Evolutionary conservation across 768 basidiomycete species (phyloP), one percentile per base, ranked within the genome.

Genomic region (Rhodotorula sphaerocarpa): DNA sequence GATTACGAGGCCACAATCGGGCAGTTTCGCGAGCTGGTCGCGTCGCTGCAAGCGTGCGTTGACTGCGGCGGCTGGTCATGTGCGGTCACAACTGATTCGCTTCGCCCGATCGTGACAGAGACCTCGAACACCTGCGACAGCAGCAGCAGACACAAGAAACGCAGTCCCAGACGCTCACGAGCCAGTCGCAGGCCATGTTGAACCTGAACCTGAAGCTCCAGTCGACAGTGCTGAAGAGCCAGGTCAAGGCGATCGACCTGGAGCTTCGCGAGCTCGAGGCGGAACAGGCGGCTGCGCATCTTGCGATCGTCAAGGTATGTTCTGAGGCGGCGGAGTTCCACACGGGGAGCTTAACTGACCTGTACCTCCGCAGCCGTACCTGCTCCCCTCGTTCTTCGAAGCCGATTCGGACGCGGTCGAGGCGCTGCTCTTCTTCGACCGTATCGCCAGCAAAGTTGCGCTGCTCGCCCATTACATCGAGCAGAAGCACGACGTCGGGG

Each of bases 181-280:
- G 86, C 2, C 91, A 96, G 71, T 86, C 88, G 0, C 92, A 92
- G 5, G 87, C 88, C 4, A 86, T 96, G 79, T 85, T 97, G 81
- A 90, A 90, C 50, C 79, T 95, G 55, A 97, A 96, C 75, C 81
- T 95, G 75, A 95, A 89, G 74, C 80, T 99, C 9, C 93, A 97
- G 74, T 88, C 88, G 1, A 82, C 90, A 3, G 90, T 87, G 1
- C 80, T 86, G 34, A 95, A 93, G 80, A 87, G 88, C 67, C 92
- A 93, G 70, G 85, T 88, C 9, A 85, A 84, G 74, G 84, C 82
- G 20, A 86, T 97, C 59, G 93, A 97, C 63, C 80, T 92, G 23
- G 95, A 96, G 73, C 77, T 96, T 70, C 83, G 82, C 74, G 84
- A 83, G 66, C 79, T 95, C 57, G 90, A 96, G 72, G 87, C 88